Conservation (phyloP, 495 filamentous ascomycete species). For the Penicillium arizonense region DNA sequence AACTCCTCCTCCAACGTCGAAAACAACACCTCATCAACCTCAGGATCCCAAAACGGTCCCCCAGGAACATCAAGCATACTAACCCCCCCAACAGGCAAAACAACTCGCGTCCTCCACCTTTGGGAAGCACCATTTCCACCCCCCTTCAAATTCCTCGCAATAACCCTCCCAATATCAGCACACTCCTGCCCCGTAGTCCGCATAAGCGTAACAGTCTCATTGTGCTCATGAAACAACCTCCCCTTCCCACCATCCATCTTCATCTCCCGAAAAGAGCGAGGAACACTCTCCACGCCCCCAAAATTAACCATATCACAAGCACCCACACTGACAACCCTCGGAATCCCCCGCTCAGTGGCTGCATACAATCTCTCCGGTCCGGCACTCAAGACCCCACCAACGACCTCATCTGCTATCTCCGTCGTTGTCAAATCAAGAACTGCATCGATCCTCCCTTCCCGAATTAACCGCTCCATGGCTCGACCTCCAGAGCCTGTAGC, state of each 20-base stretch:
- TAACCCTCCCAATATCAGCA: conserved; percentile 46
- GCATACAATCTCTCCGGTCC: conserved; percentile 52
- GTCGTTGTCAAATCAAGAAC: conserved; percentile 69
- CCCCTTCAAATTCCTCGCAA: conserved; percentile 47
- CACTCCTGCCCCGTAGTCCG: conserved; percentile 56
- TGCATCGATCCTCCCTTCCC: conserved; percentile 53
- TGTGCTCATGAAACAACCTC: conserved; percentile 60
- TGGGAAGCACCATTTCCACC: background rate
- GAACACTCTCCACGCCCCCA: conserved; percentile 53
- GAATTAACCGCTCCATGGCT: conserved; percentile 64
- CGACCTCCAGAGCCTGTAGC: conserved; percentile 65
- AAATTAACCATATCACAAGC: conserved; percentile 72
- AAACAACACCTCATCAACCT: conserved; percentile 48
- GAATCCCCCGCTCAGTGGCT: conserved; percentile 52
- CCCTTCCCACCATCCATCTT: conserved; percentile 10
- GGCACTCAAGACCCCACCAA: conserved; percentile 60
- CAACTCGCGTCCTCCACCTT: conserved; percentile 43
- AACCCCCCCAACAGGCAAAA: conserved; percentile 55
- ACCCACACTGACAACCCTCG: conserved; percentile 61
- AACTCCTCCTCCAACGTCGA: conserved; percentile 39
- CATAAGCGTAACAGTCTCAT: conserved; percentile 63
- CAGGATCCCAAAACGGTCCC: conserved; percentile 39
- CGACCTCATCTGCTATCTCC: conserved; percentile 60
- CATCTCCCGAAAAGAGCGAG: conserved; percentile 32
- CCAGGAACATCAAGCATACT: conserved; percentile 41